phyloP scores from a whole-genome alignment of 2,329 filamentous ascomycete species.

The Calonectria henricotiae region DNA sequence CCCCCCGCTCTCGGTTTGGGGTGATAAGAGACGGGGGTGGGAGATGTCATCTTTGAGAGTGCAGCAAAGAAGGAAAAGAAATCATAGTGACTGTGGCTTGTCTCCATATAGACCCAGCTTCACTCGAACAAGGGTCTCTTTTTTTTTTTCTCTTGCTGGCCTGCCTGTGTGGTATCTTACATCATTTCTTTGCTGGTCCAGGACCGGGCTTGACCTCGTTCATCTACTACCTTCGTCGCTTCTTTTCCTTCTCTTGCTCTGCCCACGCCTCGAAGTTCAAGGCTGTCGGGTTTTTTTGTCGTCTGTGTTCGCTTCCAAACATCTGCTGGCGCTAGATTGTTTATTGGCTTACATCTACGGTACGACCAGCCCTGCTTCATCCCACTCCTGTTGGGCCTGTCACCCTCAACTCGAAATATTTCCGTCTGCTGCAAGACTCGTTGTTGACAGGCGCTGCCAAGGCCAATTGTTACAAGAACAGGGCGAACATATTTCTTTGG shows the following conservation, averaged over 20 bases:
- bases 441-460: conserved; percentile 40
- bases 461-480: conserved; percentile 47
- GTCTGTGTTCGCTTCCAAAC: conserved; percentile 38
- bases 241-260: conserved; percentile 40
- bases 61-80: conserved; percentile 47
- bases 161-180: conserved; percentile 48
- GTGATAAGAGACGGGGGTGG: conserved; percentile 50
- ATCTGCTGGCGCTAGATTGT: conserved; percentile 36
- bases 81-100: conserved; percentile 50
- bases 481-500: conserved; percentile 47
- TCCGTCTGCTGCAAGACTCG: conserved; percentile 39
- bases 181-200: conserved; percentile 47
- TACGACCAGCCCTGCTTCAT: conserved; percentile 35
- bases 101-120: conserved; percentile 46
- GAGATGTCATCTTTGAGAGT: conserved; percentile 45
- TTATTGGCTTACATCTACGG: conserved; percentile 36
- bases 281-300: conserved; percentile 33
- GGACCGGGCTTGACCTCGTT: conserved; percentile 40
- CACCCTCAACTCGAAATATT: conserved; percentile 38
- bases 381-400: conserved; percentile 34
- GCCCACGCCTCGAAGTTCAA: conserved; percentile 41
- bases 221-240: conserved; percentile 45
- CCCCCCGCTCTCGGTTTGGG: conserved; percentile 49
- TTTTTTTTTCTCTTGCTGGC: conserved; percentile 47
- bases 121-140: conserved; percentile 46